Percentiles rank a stretch among this genome's conserved stretches.
Evolutionary conservation across 768 basidiomycete genomes (phyloP).

Genomic region (Pleurotus pulmonarius): DNA sequence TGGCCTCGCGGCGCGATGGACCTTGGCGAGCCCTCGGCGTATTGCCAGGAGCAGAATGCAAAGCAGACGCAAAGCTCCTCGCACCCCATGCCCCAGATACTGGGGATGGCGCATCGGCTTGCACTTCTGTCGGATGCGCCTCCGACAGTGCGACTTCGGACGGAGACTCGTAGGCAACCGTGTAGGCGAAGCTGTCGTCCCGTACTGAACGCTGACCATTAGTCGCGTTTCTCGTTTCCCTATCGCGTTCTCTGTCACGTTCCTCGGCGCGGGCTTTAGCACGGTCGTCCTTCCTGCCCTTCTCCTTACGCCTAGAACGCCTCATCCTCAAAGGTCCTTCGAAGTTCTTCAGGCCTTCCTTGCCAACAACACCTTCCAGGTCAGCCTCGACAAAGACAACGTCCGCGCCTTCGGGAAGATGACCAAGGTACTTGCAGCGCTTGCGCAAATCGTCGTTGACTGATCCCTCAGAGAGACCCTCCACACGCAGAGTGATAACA

Average conservation of each 20-base stretch:
- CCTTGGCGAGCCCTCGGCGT: slow-evolving; percentile 12
- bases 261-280: slow-evolving; percentile 79
- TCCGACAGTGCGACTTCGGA: slow-evolving; percentile 19
- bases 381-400: slow-evolving; percentile 93
- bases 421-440: slow-evolving; percentile 92
- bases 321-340: slow-evolving; percentile 79
- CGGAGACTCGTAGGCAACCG: slow-evolving; percentile 15
- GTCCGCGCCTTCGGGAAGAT: slow-evolving; percentile 88
- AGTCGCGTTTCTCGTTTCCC: slow-evolving; percentile 12
- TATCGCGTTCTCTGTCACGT: slow-evolving; percentile 59
- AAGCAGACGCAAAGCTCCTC: slow-evolving; percentile 78
- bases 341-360: slow-evolving; percentile 75
- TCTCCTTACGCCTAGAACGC: slow-evolving; percentile 71
- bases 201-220: slow-evolving; percentile 13
- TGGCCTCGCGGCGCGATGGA: slow-evolving; percentile 14
- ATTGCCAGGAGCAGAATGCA: slow-evolving; percentile 44
- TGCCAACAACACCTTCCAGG: slow-evolving; percentile 71
- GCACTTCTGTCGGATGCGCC: neutral
- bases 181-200: slow-evolving; percentile 2
- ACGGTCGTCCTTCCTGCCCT: slow-evolving; percentile 81
- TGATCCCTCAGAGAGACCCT: slow-evolving; percentile 68
- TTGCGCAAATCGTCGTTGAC: slow-evolving; percentile 93
- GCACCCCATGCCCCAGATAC: slow-evolving; percentile 69
- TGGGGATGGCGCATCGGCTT: slow-evolving; percentile 11
- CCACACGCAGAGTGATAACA: slow-evolving; percentile 75